These are phyloP conservation scores for Sporothrix curviconia DNA, from an alignment of 2,329 filamentous ascomycete species.

Conservation along the genomic window DNA sequence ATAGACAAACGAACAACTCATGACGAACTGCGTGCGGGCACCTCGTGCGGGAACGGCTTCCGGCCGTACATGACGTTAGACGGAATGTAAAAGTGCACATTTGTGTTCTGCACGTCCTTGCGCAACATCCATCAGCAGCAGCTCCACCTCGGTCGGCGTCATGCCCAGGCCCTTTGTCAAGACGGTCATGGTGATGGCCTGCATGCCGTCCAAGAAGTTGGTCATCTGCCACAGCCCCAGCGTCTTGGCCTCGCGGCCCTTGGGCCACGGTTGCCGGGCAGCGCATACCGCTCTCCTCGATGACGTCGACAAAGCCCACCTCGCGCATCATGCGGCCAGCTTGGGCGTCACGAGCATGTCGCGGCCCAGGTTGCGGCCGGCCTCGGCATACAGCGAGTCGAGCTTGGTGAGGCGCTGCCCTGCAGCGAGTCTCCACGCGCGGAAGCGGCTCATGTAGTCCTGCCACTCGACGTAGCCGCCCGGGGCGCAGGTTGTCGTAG, in stretches of 20 bases:
- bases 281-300: conserved; percentile 24
- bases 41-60: conserved; percentile 15
- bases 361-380: conserved; percentile 25
- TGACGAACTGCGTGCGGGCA: too few relatives aligned
- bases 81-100: conserved; percentile 22
- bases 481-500: conserved; percentile 28
- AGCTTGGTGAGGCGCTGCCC: conserved; percentile 28
- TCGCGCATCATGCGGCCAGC: conserved; percentile 24
- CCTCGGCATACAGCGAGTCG: conserved; percentile 26
- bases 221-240: conserved; percentile 26
- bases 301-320: conserved; percentile 27
- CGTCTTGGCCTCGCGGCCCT: conserved; percentile 23
- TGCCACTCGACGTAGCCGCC: conserved; percentile 32
- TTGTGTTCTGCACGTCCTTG: conserved; percentile 19
- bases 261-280: conserved; percentile 28
- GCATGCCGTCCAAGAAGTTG: conserved; percentile 25
- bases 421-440: conserved; percentile 28
- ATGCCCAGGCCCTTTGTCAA: conserved; percentile 24
- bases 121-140: conserved; percentile 21
- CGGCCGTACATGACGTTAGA: conserved; percentile 22
- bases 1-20: too few relatives aligned
- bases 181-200: conserved; percentile 24
- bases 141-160: conserved; percentile 23
- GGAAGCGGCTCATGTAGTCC: conserved; percentile 28
- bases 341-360: conserved; percentile 27